A percentile compares a stretch with the other conserved stretches of the same genome.
phyloP scores from a whole-genome alignment of 106 monocot genomes.

The Phalaenopsis aphrodite region DNA sequence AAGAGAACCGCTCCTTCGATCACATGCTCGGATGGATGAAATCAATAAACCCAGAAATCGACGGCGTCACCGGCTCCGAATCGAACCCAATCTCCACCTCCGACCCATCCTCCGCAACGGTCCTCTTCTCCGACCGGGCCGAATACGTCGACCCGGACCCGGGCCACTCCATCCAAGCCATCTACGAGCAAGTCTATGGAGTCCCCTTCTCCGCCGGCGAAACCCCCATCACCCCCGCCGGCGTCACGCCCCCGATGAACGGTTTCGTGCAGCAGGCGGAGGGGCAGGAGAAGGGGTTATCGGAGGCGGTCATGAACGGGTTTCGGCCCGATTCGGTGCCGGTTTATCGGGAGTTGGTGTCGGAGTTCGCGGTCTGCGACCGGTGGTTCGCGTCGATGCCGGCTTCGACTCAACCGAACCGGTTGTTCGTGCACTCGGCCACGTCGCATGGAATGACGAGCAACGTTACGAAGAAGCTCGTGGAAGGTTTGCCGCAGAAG shows the following conservation, averaged over 20 bases:
- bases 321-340: conserved; percentile 70
- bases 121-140: conserved; percentile 41
- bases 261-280: conserved; percentile 89
- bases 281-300: conserved; percentile 50
- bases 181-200: conserved; percentile 87
- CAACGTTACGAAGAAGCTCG: conserved; percentile 55
- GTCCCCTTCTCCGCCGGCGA: conserved; percentile 29
- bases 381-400: conserved; percentile 91
- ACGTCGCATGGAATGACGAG: conserved; percentile 78
- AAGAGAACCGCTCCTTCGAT: conserved; percentile 95
- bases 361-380: conserved; percentile 79
- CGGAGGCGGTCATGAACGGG: conserved; percentile 69
- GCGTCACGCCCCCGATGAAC: conserved; percentile 44
- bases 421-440: conserved; percentile 82
- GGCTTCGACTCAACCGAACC: conserved; percentile 88
- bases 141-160: conserved; percentile 93
- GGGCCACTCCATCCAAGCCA: conserved; percentile 92
- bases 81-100: conserved; percentile 55
- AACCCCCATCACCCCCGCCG: conserved; percentile 47
- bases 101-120: conserved; percentile 37
- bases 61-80: conserved; percentile 65
- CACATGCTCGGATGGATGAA: conserved; percentile 99
- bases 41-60: conserved; percentile 50
- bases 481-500: conserved; percentile 67
- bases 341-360: conserved; percentile 70